Evolutionary conservation across 176 grass and related monocot species (phyloP), one percentile per base, ranked within the genome.

Genomic region (Calamus simplicifolius): DNA sequence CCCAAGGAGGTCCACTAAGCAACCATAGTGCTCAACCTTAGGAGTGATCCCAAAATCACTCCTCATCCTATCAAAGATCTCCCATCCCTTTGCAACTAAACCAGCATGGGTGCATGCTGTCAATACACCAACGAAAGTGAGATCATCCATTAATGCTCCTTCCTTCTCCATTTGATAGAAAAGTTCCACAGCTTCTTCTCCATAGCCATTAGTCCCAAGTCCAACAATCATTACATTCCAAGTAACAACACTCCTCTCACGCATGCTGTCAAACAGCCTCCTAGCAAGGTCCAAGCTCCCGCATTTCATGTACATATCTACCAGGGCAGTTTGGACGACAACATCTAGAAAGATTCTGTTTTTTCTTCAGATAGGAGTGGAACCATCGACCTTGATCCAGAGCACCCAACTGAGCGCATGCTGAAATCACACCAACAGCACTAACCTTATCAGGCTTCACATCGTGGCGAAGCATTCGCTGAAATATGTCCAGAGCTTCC

Each of bases 211-310:
- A 72, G 62, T 69, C 61, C 78, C 72, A 53, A 85, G 75, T 51
- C 87, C 87, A 58, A 85, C 81, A 31, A 85, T 85, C 75, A 82
- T 70, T 27, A 85, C 87, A 69, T 82, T 85, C 87, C 82, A 90
- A 29, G 87, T 90, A 38, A 90, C 71, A 16, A 75, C 66, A 18
- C 78, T 90, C 78, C 67, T 82, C 6, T 58, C 60, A 2, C 54
- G 15, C 78, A 82, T 82, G 59, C 64, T 66, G 49, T 82, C 71
- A 61, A 90, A 90, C 0, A 90, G 74, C 43, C n/a, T 48, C 29
- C 18, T 69, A 28, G 78, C 78, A 38, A 85, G 71, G 62, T 76
- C 68, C 63, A 85, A 73, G 16, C 68, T 26, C 1, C 87, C 81
- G 14, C 81, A 90, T 62, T 74, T 90, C 87, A 79, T 56, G 75